These are phyloP conservation scores for Teunomyces barrocoloradensis DNA, from an alignment of 805 yeast species.

Conservation along the genomic window DNA sequence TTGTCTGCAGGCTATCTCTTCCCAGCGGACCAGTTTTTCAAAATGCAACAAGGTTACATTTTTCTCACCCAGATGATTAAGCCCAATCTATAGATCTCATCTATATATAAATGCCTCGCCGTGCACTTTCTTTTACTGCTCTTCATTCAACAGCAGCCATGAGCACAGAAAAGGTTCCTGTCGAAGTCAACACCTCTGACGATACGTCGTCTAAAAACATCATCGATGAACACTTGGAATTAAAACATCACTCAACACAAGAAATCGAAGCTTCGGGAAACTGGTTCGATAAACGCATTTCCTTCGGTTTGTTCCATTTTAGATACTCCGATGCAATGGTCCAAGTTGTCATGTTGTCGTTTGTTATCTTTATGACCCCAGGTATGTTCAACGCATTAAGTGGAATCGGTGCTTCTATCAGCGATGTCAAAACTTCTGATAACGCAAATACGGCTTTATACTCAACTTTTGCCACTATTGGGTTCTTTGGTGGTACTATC, in stretches of 20 bases:
- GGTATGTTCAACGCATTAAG: slow-evolving; percentile 52
- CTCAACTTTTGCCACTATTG: slow-evolving; percentile 55
- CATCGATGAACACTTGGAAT: slow-evolving; percentile 16
- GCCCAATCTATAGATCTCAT: background rate
- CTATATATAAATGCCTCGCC: background rate
- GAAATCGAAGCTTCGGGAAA: slow-evolving; percentile 34
- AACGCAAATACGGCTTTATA: slow-evolving; percentile 53
- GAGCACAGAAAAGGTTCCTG: slow-evolving; percentile 5
- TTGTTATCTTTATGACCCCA: slow-evolving; percentile 48
- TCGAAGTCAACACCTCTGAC: slow-evolving; percentile 4
- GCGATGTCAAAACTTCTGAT: slow-evolving; percentile 38
- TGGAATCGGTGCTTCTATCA: slow-evolving; percentile 47
- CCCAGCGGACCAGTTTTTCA: background rate
- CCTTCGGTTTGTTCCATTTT: slow-evolving; percentile 10
- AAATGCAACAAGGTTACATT: slow-evolving; percentile 9
- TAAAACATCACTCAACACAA: slow-evolving; percentile 22
- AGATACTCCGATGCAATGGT: slow-evolving; percentile 36
- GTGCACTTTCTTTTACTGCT: background rate
- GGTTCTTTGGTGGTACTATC: slow-evolving; percentile 56
- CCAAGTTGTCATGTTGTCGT: slow-evolving; percentile 46
- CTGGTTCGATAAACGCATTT: slow-evolving; percentile 38
- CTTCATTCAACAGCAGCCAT: background rate
- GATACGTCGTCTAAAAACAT: slow-evolving; percentile 5
- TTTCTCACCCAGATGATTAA: background rate
- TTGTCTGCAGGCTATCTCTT: background rate